Evolutionary conservation across 2,329 filamentous ascomycete genomes (phyloP), one percentile per base, ranked within the genome.

Genomic region (Chaetothyriales sp.): DNA sequence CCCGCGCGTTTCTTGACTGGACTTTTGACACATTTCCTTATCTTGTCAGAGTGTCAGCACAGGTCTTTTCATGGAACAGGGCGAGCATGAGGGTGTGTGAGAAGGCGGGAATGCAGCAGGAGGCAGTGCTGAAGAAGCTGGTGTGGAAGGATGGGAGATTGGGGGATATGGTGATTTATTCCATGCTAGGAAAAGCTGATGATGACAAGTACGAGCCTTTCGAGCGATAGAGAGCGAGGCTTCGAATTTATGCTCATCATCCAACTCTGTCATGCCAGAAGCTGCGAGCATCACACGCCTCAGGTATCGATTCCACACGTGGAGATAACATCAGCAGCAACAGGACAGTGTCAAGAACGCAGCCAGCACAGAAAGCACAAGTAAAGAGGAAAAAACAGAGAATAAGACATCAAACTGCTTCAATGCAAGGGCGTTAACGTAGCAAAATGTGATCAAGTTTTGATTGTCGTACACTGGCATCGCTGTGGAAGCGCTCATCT

Each of bases 41-140:
- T 39, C 42, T 52, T 1, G 43, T 52, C 47, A 20, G 50, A n/a
- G 43, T 52, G 12, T 43, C 46, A 28, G 50, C 22, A 7, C n/a
- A 43, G 43, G 47, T 44, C 12, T 49, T 49, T 49, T 42, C 42
- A 25, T 52, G 50, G 50, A 52, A 52, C 25, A 42, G 42, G 26
- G 46, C 19, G 7, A 49, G 47, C 22, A 42, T 44, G 47, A 52
- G 39, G 43, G 50, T 52, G 42, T 39, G 49, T 18, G 26, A 43
- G 43, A 52, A 52, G 47, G 43, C 39, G 18, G 50, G 50, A 12
- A 46, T 52, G 18, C 25, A 49, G 26, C 43, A 8, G 19, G 50
- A 52, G 25, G 43, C 46, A 2, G 22, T 22, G 18, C 18, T 39
- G 25, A 52, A 49, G 47, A 18, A 26, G 47, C 43, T 43, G 43